Conservation (phyloP, 2,329 filamentous ascomycete genomes). For the Xylariaceae sp. region DNA sequence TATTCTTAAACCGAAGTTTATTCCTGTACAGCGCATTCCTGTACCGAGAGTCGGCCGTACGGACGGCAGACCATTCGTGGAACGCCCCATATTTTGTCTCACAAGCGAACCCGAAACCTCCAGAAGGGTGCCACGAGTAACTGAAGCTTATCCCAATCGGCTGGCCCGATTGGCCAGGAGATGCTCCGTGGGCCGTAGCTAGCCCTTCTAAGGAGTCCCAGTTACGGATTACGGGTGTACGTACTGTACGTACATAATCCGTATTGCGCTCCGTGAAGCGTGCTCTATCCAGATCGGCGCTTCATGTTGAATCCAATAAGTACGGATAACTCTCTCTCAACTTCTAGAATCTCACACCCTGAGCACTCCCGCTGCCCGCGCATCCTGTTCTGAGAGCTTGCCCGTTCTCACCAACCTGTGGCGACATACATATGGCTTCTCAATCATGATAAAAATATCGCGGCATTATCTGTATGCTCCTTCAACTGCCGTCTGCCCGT, state of each 20-base stretch:
- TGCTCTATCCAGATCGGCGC: background rate
- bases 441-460: conserved; percentile 24
- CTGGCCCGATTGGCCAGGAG: background rate
- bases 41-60: background rate
- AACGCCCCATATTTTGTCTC: too few relatives aligned
- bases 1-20: background rate
- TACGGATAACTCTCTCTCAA: background rate
- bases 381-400: background rate
- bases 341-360: background rate
- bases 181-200: too few relatives aligned
- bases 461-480: conserved; percentile 27
- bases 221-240: background rate
- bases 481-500: conserved; percentile 5
- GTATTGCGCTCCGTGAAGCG: too few relatives aligned
- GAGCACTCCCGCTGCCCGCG: background rate
- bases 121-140: background rate
- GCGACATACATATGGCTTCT: conserved; percentile 25
- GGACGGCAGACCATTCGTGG: too few relatives aligned
- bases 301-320: background rate
- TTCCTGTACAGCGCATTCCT: background rate
- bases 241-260: background rate
- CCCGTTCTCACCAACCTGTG: background rate
- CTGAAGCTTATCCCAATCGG: background rate
- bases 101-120: too few relatives aligned
- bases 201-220: too few relatives aligned